Evolutionary conservation across 805 yeast genomes (phyloP).

Genomic region (Candida gorgasii): DNA sequence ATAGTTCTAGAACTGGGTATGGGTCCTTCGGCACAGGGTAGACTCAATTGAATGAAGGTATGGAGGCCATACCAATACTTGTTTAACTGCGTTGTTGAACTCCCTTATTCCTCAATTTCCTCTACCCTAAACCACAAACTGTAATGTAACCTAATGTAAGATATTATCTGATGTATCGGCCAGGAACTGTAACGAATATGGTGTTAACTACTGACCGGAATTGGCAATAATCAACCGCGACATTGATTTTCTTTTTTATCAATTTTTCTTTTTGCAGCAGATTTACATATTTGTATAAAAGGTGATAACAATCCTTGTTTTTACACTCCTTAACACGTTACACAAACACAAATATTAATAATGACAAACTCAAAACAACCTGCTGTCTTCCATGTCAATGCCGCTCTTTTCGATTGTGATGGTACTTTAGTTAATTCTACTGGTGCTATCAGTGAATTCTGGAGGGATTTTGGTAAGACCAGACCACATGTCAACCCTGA

Average conservation of each 20-base stretch:
- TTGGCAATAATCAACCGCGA: background rate
- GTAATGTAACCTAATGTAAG: no score
- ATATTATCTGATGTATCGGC: background rate
- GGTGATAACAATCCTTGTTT: conserved; percentile 2
- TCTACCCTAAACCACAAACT: no score
- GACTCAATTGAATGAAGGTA: no score
- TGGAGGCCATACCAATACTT: no score
- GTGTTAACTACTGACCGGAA: no score
- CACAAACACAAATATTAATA: conserved; percentile 12
- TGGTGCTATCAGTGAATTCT: conserved; percentile 77
- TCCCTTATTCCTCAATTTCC: no score
- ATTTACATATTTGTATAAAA: background rate
- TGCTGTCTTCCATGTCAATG: conserved; percentile 43
- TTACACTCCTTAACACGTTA: background rate
- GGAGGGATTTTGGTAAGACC: conserved; percentile 71
- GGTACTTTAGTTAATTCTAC: conserved; percentile 87
- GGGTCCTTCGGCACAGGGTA: no score
- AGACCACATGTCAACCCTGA: conserved; percentile 69
- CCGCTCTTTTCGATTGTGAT: conserved; percentile 77
- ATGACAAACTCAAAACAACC: conserved; percentile 43
- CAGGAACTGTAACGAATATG: no score
- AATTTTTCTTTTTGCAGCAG: conserved; percentile 1
- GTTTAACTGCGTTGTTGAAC: no score
- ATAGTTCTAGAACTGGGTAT: background rate
- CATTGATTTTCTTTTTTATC: background rate